phyloP scores from a whole-genome alignment of 2,329 filamentous ascomycete species.

The Alternaria angustiovoidea region DNA sequence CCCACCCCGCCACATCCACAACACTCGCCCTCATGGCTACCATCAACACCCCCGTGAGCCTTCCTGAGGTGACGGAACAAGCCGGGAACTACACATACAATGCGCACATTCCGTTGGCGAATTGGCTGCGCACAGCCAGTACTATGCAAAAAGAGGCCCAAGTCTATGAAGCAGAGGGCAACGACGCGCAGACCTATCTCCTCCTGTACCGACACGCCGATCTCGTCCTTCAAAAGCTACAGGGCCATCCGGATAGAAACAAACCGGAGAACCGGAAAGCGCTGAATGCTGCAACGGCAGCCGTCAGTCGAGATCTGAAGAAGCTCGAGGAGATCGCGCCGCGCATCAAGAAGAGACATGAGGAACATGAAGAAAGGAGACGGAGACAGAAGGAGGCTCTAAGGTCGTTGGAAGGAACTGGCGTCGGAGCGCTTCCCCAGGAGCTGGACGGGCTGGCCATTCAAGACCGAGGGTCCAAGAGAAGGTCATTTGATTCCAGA shows the following conservation, averaged over 20 bases:
- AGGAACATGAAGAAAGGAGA: constrained; percentile 53
- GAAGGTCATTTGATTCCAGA: constrained; percentile 37
- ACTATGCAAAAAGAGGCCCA: constrained; percentile 82
- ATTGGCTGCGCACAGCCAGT: constrained; percentile 83
- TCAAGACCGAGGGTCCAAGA: constrained; percentile 23
- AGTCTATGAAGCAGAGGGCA: constrained; percentile 85
- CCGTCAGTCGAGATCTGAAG: constrained; percentile 70
- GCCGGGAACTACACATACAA: constrained; percentile 86
- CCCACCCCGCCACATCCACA: constrained; percentile 16
- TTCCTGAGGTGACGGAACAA: constrained; percentile 78
- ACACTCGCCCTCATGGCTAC: constrained; percentile 37
- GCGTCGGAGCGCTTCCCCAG: constrained; percentile 20
- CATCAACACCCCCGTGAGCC: constrained; percentile 66
- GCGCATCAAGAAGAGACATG: constrained; percentile 74
- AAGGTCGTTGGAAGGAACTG: constrained; percentile 36
- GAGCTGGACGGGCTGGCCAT: constrained; percentile 37
- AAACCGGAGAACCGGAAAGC: constrained; percentile 66
- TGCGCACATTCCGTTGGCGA: constrained; percentile 75
- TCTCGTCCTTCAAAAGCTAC: constrained; percentile 79
- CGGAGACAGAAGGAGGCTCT: constrained; percentile 37
- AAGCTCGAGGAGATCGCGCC: constrained; percentile 83
- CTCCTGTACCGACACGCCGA: constrained; percentile 89
- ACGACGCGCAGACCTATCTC: constrained; percentile 87
- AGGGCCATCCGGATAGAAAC: constrained; percentile 77
- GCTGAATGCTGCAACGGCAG: constrained; percentile 65